Base-by-base conservation (phyloP, 768 basidiomycete species). In the Podaxis mareebaensis region DNA sequence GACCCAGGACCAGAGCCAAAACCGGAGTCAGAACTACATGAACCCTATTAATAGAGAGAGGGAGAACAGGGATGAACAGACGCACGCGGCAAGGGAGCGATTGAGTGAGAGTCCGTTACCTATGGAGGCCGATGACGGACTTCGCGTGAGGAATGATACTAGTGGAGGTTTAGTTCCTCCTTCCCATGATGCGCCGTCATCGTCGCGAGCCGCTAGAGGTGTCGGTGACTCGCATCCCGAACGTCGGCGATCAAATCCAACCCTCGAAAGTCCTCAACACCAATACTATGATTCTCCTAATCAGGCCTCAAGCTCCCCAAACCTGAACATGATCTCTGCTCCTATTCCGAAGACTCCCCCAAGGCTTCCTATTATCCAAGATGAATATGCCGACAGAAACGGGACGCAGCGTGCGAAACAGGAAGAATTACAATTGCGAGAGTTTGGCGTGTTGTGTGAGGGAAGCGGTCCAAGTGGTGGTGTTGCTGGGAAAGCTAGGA, bases 11-110 rank as follows among this genome's bases (percentile, higher is more conserved):
- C 38, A 64, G 66, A 20, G 13, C n/a, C 44, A 17, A 20, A 8
- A 7, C 22, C 44, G 20, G 15, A 20, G 17, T 1, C 44, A 46
- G 33, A 33, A 10, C 33, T 33, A 33, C 8, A 33, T 33, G 33
- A 33, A 33, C 20, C 44, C 44, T 46, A 8, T 46, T 3, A 46
- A n/a, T 8, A n/a, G 44, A 20, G 40, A 42, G 40, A n/a, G 28
- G 42, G 60, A 48, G 53, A 55, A 39, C 10, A 30, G 30, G 22
- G 61, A 62, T 13, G 61, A 67, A 51, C 66, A 67, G 52, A 69
- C 67, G 22, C 68, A 70, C 53, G 58, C 66, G 12, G 44, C 53
- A 17, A 54, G 4, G 57, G 64, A 54, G 69, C 69, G 64, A 68
- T 70, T 66, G 67, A 64, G 42, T 36, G 62, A 61, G 30, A 61